phyloP scores from a whole-genome alignment of 2,329 filamentous ascomycete genomes.

The Diaporthe nobilis region DNA sequence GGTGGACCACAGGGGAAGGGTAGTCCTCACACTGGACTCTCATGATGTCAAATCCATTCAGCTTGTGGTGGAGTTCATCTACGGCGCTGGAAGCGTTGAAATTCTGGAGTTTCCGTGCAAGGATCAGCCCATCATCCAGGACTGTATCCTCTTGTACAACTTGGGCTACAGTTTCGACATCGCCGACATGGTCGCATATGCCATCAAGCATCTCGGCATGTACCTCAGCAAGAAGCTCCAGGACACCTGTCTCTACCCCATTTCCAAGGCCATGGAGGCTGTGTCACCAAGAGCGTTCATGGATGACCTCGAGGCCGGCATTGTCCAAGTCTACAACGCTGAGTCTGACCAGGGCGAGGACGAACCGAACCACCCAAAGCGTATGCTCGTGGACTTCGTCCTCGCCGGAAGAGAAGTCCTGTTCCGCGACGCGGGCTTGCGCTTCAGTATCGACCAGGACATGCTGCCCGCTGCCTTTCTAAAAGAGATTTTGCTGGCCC shows the following conservation, averaged over 20 bases:
- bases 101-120: neutral
- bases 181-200: neutral
- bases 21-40: neutral
- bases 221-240: neutral
- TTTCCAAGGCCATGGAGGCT: accelerated
- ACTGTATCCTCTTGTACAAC: neutral
- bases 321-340: neutral
- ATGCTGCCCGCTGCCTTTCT: neutral
- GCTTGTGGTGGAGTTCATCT: neutral
- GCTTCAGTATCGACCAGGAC: neutral
- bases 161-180: constrained; percentile 23
- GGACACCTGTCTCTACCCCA: constrained; percentile 6
- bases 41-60: neutral
- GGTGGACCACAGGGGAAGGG: neutral
- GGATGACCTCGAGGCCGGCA: neutral
- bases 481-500: neutral
- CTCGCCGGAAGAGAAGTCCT: constrained; percentile 22
- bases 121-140: neutral
- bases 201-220: neutral
- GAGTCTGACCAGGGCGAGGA: neutral
- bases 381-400: constrained; percentile 37
- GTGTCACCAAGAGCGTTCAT: neutral
- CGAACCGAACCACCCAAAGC: neutral
- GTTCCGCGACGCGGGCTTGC: neutral
- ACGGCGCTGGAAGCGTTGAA: neutral